Conservation (phyloP, 441 rosid species). For the Jatropha podagrica region DNA sequence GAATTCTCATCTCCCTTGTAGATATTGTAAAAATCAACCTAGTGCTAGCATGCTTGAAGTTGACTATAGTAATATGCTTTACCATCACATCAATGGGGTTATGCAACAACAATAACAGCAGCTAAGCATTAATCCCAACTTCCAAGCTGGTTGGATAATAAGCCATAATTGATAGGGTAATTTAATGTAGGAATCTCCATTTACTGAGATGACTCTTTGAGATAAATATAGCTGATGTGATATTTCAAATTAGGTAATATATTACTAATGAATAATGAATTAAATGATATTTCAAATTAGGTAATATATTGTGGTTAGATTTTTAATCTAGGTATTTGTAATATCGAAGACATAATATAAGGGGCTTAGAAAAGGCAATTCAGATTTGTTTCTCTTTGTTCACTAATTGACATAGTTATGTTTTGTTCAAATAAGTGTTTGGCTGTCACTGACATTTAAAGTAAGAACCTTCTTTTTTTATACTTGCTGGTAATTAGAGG, state of each 20-base stretch:
- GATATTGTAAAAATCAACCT: too few species aligned
- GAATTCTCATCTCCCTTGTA: too few species aligned
- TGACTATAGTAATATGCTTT: not conserved
- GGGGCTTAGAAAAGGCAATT: not conserved
- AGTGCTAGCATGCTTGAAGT: too few species aligned
- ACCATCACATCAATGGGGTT: not conserved
- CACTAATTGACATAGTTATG: not conserved
- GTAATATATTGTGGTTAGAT: not conserved
- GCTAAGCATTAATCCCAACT: too few species aligned
- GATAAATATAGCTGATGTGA: not conserved
- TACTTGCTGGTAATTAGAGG: not conserved
- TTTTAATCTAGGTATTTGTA: not conserved
- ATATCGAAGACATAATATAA: not conserved
- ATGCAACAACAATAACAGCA: too few species aligned
- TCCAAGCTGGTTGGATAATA: too few species aligned
- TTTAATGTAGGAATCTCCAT: not conserved
- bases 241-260: not conserved
- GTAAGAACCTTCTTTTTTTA: not conserved
- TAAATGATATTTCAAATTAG: too few species aligned
- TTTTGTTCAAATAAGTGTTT: not conserved
- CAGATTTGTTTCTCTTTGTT: not conserved
- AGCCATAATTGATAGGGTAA: not conserved
- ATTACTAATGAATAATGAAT: too few species aligned
- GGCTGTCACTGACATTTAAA: not conserved
- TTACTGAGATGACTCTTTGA: not conserved